These are phyloP conservation scores for Croton setiger DNA, from an alignment of 441 rosid species.

Conservation along the genomic window DNA sequence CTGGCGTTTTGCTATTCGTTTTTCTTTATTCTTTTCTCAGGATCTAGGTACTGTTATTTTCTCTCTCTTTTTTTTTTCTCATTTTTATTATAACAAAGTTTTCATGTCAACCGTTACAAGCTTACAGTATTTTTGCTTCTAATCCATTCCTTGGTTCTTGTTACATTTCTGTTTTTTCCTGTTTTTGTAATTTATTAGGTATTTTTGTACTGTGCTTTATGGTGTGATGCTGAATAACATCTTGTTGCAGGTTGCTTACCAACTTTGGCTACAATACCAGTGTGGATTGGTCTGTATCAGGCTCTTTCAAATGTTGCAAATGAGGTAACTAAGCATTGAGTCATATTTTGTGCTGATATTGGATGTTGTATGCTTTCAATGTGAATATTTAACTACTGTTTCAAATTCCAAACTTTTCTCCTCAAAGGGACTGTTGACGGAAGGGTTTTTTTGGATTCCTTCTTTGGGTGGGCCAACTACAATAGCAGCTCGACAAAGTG, in stretches of 20 bases:
- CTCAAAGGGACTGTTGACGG: slow-evolving; percentile 74
- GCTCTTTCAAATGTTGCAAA: slow-evolving; percentile 98
- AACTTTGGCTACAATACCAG: slow-evolving; percentile 91
- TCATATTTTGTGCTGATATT: slow-evolving; percentile 8
- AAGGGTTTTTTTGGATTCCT: slow-evolving; percentile 99
- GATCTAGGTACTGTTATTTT: neutral
- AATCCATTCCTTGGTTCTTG: neutral
- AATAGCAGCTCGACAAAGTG: slow-evolving; percentile 96
- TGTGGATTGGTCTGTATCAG: slow-evolving; percentile 97
- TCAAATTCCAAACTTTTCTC: slow-evolving; percentile 20
- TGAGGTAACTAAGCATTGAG: slow-evolving; percentile 51
- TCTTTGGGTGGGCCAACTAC: slow-evolving; percentile 92
- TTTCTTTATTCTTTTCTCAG: neutral
- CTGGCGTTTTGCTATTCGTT: neutral
- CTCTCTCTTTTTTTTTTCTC: neutral
- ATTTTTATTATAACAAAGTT: neutral
- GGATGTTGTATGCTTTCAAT: neutral
- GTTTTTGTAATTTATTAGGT: neutral
- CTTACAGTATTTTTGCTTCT: neutral
- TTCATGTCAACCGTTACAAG: neutral
- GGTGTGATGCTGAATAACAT: slow-evolving; percentile 19
- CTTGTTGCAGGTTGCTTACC: slow-evolving; percentile 75
- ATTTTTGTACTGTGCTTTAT: slow-evolving; percentile 7
- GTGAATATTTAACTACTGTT: slow-evolving; percentile 8
- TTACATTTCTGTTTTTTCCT: neutral